Conservation (phyloP, 1,139 yeast genomes). For the Geotrichum klebahnii region DNA sequence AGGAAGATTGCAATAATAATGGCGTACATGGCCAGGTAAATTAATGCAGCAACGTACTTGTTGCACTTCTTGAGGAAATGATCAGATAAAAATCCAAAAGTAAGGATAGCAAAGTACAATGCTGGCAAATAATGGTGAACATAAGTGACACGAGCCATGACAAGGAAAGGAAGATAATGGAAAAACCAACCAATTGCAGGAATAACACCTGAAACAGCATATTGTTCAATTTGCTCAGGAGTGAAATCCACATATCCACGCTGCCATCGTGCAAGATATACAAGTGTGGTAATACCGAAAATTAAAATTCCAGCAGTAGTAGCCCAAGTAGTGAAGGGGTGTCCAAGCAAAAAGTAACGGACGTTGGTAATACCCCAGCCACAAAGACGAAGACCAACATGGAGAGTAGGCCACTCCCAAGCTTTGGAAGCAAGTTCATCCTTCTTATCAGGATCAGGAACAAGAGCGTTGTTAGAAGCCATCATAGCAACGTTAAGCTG, state of each 20-base stretch:
- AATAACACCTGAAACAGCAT: conserved; percentile 78
- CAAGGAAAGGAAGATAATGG: conserved; percentile 83
- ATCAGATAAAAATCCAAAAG: conserved; percentile 73
- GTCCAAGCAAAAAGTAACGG: conserved; percentile 86
- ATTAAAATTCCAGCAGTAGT: conserved; percentile 65
- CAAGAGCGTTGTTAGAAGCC: conserved; percentile 95
- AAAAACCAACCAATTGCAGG: conserved; percentile 93
- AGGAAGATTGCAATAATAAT: conserved; percentile 64
- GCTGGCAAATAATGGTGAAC: conserved; percentile 98
- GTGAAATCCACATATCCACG: conserved; percentile 78
- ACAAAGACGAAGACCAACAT: conserved; percentile 91
- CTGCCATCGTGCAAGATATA: conserved; percentile 82
- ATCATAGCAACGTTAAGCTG: conserved; percentile 96
- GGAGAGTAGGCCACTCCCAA: conserved; percentile 98
- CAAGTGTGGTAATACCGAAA: conserved; percentile 55
- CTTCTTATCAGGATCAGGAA: conserved; percentile 86
- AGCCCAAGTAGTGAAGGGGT: conserved; percentile 94
- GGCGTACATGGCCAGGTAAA: conserved; percentile 46
- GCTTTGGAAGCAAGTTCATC: conserved; percentile 88
- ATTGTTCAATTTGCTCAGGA: conserved; percentile 39
- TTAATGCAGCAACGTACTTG: conserved; percentile 33
- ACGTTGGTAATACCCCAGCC: conserved; percentile 82
- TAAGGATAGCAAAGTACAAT: conserved; percentile 85
- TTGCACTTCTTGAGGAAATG: conserved; percentile 43
- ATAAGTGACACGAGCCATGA: conserved; percentile 96